A percentile compares a stretch with the other conserved stretches of the same genome.
These are phyloP conservation scores for Helicocarpus griseus DNA, from an alignment of 2,329 filamentous ascomycete genomes.

Conservation along the genomic window DNA sequence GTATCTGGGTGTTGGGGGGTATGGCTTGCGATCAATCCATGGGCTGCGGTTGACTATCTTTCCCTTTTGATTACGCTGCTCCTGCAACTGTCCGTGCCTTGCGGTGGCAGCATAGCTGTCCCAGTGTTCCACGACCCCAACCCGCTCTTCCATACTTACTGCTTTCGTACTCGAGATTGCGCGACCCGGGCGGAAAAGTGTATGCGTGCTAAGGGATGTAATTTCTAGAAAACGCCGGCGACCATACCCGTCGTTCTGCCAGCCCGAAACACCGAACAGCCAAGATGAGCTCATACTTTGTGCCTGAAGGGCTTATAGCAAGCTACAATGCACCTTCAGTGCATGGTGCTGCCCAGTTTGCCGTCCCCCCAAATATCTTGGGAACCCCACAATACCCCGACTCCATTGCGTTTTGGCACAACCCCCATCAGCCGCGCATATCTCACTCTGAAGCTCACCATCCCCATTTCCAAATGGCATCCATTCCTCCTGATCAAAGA, in stretches of 20 bases:
- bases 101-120: neutral
- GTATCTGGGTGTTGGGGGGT: neutral
- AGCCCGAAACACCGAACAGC: neutral
- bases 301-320: neutral
- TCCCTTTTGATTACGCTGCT: neutral
- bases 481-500: slow-evolving; percentile 51
- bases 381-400: slow-evolving; percentile 24
- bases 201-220: slow-evolving; percentile 5
- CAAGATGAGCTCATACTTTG: slow-evolving; percentile 4
- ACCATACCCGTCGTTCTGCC: neutral
- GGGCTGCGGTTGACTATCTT: neutral
- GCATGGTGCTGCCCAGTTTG: neutral
- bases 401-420: slow-evolving; percentile 36
- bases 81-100: neutral
- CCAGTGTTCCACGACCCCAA: neutral
- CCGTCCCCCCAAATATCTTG: neutral
- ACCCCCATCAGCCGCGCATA: slow-evolving; percentile 16
- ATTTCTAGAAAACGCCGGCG: slow-evolving; percentile 12
- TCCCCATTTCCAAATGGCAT: slow-evolving; percentile 19
- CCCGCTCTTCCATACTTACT: neutral
- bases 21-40: slow-evolving; percentile 1
- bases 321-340: neutral
- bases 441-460: slow-evolving; percentile 22
- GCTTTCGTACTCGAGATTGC: neutral
- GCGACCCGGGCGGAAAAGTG: neutral